Conservation (phyloP, 139 green algal genomes). For the Edaphochlamys debaryana region DNA sequence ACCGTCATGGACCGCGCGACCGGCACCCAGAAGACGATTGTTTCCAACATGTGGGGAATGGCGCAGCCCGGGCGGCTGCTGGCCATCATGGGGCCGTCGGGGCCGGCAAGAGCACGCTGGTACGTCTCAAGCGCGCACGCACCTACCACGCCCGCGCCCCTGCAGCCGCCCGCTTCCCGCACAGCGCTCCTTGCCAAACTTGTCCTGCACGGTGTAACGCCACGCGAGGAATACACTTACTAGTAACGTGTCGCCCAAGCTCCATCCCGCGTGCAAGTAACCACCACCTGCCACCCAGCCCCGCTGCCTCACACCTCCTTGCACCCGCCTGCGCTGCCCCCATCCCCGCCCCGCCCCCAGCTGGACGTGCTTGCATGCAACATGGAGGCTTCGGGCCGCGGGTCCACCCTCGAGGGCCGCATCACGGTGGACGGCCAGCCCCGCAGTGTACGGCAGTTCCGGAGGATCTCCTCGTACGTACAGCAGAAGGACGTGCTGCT, state of each 20-base stretch:
- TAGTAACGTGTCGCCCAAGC: too few species aligned
- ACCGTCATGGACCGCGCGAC: conserved; percentile 16
- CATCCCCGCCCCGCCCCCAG: conserved; percentile 42
- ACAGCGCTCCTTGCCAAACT: neutral
- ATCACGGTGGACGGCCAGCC: conserved; percentile 66
- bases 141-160: neutral
- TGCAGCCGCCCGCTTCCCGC: too few species aligned
- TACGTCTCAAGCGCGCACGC: conserved; percentile 26
- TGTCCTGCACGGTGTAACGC: too few species aligned
- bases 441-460: conserved; percentile 23
- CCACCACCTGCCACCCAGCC: too few species aligned
- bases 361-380: conserved; percentile 73
- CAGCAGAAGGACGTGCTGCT: conserved; percentile 76
- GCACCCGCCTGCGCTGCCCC: too few species aligned
- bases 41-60: conserved; percentile 11
- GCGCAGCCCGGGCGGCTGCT: conserved; percentile 49
- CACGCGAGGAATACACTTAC: too few species aligned
- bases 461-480: conserved; percentile 65
- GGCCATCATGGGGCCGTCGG: conserved; percentile 73
- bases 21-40: conserved; percentile 14
- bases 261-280: neutral
- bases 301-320: neutral
- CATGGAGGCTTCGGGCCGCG: conserved; percentile 7
- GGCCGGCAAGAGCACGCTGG: conserved; percentile 78
- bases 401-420: conserved; percentile 41